These are phyloP conservation scores for Hypocrella siamensis DNA, from an alignment of 2,329 filamentous ascomycete genomes.

Conservation along the genomic window DNA sequence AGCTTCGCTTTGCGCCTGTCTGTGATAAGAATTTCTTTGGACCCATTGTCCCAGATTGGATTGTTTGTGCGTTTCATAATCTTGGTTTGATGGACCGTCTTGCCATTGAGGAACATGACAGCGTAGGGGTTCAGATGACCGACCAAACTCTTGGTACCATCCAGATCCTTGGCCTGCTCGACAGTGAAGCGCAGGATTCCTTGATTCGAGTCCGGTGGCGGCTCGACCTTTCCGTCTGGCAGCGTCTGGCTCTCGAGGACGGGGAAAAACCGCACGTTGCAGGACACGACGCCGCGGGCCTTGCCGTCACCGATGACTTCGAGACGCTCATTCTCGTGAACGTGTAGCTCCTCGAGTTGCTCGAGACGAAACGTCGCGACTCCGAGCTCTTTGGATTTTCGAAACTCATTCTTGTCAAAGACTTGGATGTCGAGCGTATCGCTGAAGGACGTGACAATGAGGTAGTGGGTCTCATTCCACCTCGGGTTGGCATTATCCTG, in stretches of 20 bases:
- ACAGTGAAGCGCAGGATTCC: slow-evolving; percentile 89
- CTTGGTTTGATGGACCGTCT: slow-evolving; percentile 76
- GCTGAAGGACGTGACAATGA: slow-evolving; percentile 82
- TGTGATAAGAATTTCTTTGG: slow-evolving; percentile 88
- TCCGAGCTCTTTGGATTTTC: slow-evolving; percentile 93
- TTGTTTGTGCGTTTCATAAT: slow-evolving; percentile 96
- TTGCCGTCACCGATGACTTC: slow-evolving; percentile 79
- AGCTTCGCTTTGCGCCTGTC: slow-evolving; percentile 83
- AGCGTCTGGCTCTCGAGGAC: slow-evolving; percentile 60
- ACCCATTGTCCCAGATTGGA: slow-evolving; percentile 85
- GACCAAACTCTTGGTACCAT: slow-evolving; percentile 80
- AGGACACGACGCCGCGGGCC: slow-evolving; percentile 60
- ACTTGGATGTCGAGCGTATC: slow-evolving; percentile 74
- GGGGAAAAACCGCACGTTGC: slow-evolving; percentile 89
- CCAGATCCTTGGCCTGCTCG: slow-evolving; percentile 91
- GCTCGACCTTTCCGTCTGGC: slow-evolving; percentile 62
- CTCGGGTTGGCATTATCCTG: slow-evolving; percentile 72
- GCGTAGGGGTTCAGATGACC: slow-evolving; percentile 88
- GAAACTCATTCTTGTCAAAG: slow-evolving; percentile 87
- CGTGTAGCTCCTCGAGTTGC: slow-evolving; percentile 57
- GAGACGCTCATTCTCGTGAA: slow-evolving; percentile 71
- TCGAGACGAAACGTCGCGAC: slow-evolving; percentile 75
- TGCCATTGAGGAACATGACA: slow-evolving; percentile 75
- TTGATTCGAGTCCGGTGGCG: slow-evolving; percentile 77
- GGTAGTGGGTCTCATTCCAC: slow-evolving; percentile 95